Base-by-base conservation (phyloP, 331 rosid species). In the Cucumis variabilis region DNA sequence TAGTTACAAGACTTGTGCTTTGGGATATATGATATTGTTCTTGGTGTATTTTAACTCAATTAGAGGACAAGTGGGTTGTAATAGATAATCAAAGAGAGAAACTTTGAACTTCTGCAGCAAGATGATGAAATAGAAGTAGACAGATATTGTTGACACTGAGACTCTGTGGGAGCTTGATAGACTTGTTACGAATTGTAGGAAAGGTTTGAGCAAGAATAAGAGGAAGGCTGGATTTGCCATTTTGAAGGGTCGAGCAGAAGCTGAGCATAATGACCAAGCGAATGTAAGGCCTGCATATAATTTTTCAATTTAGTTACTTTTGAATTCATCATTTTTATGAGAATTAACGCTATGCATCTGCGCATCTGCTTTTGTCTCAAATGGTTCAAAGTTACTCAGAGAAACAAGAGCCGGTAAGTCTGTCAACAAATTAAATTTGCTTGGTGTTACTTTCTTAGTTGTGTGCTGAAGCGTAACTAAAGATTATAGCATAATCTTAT, bases 161-260 rank as follows among this genome's bases (percentile, higher is more conserved):
- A 96, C 98, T 87, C 94, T 96, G 33, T 96, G 99, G 99, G 99
- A 96, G 93, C 98, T 96, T 82, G 99, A 96, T 88, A 93, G 98
- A 93, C 95, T 93, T 91, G 98, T 96, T 55, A 91, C 96, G 76
- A 96, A 96, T 92, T 95, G 93, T 87, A 95, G 95, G 93, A 96
- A 96, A 94, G 92, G 96, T 88, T 92, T 96, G 92, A 96, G 98
- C 93, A 96, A 96, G 89, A 84, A 92, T 88, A 96, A 96, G 94
- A 91, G 99, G 84, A 96, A 94, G 89, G 98, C 97, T 78, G 99
- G 94, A 89, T 93, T 96, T 80, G 96, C 96, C 12, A 77, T 90
- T 53, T 93, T 55, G 85, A 63, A 91, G 89, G 94, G 96, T 82
- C 90, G 93, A 90, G 91, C 90, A 71, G 90, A 28, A 83, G 91